Conservation (phyloP, 2,329 filamentous ascomycete genomes). For the Xylaria sp. region DNA sequence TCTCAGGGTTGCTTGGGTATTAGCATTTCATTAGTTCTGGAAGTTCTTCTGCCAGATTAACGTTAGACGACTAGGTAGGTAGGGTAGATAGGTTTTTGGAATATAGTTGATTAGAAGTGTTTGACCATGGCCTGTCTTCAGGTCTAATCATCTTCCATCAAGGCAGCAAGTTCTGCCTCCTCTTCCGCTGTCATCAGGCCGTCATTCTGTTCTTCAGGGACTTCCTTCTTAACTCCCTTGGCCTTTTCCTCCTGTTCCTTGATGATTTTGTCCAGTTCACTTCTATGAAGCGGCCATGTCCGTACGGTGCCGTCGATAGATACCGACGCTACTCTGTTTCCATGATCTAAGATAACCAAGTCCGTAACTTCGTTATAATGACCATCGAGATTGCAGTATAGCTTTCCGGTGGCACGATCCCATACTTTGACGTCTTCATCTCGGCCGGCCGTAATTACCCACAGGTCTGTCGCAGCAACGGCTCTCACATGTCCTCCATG, state of each 20-base stretch:
- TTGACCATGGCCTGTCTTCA: not conserved
- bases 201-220: constrained; percentile 41
- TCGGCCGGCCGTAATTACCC: constrained; percentile 81
- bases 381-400: constrained; percentile 69
- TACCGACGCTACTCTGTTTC: constrained; percentile 64
- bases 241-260: constrained; percentile 48
- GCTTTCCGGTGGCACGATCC: constrained; percentile 67
- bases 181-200: constrained; percentile 76
- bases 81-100: too few species aligned
- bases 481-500: constrained; percentile 91
- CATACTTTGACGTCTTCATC: constrained; percentile 91
- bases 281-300: constrained; percentile 70
- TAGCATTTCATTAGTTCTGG: too few species aligned
- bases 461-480: constrained; percentile 67
- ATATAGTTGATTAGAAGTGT: not conserved
- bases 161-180: constrained; percentile 82
- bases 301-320: constrained; percentile 87
- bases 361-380: constrained; percentile 94
- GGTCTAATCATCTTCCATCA: constrained; percentile 63
- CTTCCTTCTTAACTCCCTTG: constrained; percentile 45
- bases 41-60: too few species aligned
- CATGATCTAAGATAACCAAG: constrained; percentile 55
- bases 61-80: too few species aligned
- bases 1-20: too few species aligned
- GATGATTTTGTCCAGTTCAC: constrained; percentile 45